Evolutionary conservation across 495 filamentous ascomycete genomes (phyloP).

Genomic region (Niebla homalea): DNA sequence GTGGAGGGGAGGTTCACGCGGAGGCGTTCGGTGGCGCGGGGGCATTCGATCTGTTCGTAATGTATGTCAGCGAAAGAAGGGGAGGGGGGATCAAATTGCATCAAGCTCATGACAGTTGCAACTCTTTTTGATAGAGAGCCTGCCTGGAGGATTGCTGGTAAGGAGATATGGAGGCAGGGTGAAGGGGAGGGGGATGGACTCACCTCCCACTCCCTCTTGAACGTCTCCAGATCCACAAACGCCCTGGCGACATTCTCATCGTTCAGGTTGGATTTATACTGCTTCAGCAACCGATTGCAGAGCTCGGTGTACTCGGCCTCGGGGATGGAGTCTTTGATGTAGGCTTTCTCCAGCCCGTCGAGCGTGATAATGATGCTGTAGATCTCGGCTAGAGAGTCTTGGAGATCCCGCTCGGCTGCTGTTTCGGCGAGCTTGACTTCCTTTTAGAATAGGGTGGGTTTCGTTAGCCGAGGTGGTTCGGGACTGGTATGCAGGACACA

Average conservation of each 20-base stretch:
- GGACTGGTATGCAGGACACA: conserved; percentile 1
- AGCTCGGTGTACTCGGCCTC: conserved; percentile 91
- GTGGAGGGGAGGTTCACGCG: conserved; percentile 73
- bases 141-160: too few relatives aligned
- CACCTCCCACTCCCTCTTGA: conserved; percentile 87
- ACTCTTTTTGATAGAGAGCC: too few relatives aligned
- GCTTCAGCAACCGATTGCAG: conserved; percentile 82
- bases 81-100: too few relatives aligned
- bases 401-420: conserved; percentile 75
- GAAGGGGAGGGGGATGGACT: conserved; percentile 18
- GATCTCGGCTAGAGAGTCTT: conserved; percentile 91
- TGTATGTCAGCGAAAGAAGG: neutral
- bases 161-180: neutral
- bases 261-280: conserved; percentile 86
- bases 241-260: conserved; percentile 72
- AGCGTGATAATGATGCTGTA: conserved; percentile 95
- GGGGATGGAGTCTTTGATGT: conserved; percentile 86
- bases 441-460: conserved; percentile 27
- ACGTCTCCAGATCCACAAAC: conserved; percentile 83
- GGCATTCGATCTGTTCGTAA: conserved; percentile 72
- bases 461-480: conserved; percentile 14
- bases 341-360: conserved; percentile 92
- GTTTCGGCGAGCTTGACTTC: conserved; percentile 87
- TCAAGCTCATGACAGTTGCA: too few relatives aligned
- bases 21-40: conserved; percentile 82